phyloP scores from a whole-genome alignment of 192 early-diverging fungal species.

The Coemansia sp. region DNA sequence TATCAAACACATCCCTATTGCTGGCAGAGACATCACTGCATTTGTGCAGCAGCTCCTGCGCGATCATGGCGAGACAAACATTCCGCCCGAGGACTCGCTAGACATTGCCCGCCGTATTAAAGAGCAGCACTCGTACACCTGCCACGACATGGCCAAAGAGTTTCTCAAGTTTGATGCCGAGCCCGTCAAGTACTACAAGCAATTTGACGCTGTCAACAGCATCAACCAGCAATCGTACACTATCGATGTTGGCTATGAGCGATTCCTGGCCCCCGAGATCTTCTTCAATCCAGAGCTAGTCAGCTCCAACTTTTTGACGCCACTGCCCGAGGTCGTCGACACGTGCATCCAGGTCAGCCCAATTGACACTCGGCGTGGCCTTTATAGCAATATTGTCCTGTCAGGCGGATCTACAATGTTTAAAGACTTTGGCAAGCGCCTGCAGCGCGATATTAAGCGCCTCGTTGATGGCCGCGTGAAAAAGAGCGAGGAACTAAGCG shows the following conservation, averaged over 20 bases:
- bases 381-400: constrained; percentile 99
- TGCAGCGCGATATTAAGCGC: constrained; percentile 93
- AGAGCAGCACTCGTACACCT: constrained; percentile 96
- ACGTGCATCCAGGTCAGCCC: constrained; percentile 94
- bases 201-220: constrained; percentile 79
- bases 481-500: constrained; percentile 73
- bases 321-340: constrained; percentile 95
- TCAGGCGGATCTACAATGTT: constrained; percentile 99
- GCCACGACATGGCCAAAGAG: constrained; percentile 95
- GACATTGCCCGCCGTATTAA: constrained; percentile 95
- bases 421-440: constrained; percentile 92
- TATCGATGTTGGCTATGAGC: constrained; percentile 97
- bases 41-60: constrained; percentile 98
- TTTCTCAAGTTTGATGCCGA: constrained; percentile 92
- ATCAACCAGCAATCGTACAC: constrained; percentile 84
- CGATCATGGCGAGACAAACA: constrained; percentile 90
- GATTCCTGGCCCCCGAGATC: constrained; percentile 98
- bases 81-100: constrained; percentile 95
- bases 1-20: constrained; percentile 99
- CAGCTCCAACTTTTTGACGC: constrained; percentile 93
- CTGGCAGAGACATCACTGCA: constrained; percentile 94
- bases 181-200: constrained; percentile 85
- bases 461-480: constrained; percentile 74
- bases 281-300: constrained; percentile 99
- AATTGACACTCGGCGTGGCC: constrained; percentile 93